Evolutionary conservation across 192 early-diverging fungal genomes (phyloP), one percentile per base, ranked within the genome.

Genomic region (Coemansia aciculifera): DNA sequence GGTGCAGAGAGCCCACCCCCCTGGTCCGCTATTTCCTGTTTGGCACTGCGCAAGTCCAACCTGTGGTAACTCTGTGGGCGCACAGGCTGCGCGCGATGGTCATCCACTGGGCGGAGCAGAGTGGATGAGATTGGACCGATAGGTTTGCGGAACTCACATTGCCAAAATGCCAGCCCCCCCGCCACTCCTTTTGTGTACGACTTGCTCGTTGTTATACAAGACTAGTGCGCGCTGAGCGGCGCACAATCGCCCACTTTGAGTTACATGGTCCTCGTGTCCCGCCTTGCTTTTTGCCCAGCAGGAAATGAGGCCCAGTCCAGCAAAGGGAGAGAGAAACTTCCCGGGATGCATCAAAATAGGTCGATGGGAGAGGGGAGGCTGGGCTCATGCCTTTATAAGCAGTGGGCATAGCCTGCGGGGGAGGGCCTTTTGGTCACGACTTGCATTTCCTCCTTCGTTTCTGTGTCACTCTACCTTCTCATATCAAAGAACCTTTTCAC

Each of bases 281-380:
- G 29, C 56, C 32, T 59, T 59, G 17, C 56, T 52, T 29, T 36
- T 36, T 8, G 49, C 49, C 10, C 19, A 49, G 21, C 51, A 54
- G 51, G 51, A 54, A 54, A 54, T 29, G 21, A 54, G 51, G 56
- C 56, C 56, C 31, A 59, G 56, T 36, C n/a, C 56, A 59, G 56
- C 36, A 59, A 59, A 34, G 34, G 29, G 56, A 21, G 34, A 17
- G 54, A 27, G 31, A 12, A 15, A 57, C 17, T 19, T 36, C 5
- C 44, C n/a, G 15, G 31, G 56, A 59, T 59, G 56, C 56, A 59
- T 59, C 56, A 59, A 59, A 59, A 31, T 59, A 54, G 51, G 51
- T 54, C 51, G 51, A 54, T 54, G 46, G 46, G 46, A 31, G 51
- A 54, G 19, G 19, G 52, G 17, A 59, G 34, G 34, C 56, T 36